Conservation (phyloP, 345 rosid genomes). For the Schrenkiella parvula region DNA sequence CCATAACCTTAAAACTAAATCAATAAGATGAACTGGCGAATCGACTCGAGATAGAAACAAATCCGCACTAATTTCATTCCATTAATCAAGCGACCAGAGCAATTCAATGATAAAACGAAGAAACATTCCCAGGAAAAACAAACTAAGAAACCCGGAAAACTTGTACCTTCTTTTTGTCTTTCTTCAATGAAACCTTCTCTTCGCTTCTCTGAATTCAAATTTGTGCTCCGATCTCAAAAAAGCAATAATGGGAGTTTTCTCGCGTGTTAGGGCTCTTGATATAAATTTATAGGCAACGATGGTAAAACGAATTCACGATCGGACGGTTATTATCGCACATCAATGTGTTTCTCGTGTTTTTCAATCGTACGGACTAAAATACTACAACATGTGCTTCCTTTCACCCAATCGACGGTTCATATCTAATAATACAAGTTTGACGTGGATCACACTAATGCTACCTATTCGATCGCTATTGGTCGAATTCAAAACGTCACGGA, state of each 20-base stretch:
- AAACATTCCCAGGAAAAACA: neutral
- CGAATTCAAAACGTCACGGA: neutral
- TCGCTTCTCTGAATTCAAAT: slow-evolving; percentile 7
- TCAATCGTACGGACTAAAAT: slow-evolving; percentile 14
- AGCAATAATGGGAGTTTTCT: rapidly evolving
- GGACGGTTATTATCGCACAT: slow-evolving; percentile 20
- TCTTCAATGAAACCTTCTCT: neutral
- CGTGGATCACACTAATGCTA: slow-evolving; percentile 6
- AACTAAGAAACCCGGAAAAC: neutral
- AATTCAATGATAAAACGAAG: neutral
- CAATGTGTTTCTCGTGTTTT: slow-evolving; percentile 30
- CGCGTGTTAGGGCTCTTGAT: slow-evolving; percentile 18
- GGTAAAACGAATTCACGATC: neutral
- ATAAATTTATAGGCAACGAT: slow-evolving; percentile 28
- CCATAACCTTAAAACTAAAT: slow-evolving; percentile 5
- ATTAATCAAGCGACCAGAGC: neutral
- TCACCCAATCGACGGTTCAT: neutral
- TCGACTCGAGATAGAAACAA: neutral
- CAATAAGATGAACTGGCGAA: neutral
- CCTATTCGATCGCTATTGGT: slow-evolving; percentile 6
- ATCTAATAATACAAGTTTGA: neutral
- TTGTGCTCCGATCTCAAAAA: neutral
- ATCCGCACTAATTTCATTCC: neutral
- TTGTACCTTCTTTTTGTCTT: slow-evolving; percentile 12
- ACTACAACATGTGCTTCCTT: slow-evolving; percentile 26